phyloP scores from a whole-genome alignment of 768 basidiomycete species.

The Xerocomellus chrysenteron region DNA sequence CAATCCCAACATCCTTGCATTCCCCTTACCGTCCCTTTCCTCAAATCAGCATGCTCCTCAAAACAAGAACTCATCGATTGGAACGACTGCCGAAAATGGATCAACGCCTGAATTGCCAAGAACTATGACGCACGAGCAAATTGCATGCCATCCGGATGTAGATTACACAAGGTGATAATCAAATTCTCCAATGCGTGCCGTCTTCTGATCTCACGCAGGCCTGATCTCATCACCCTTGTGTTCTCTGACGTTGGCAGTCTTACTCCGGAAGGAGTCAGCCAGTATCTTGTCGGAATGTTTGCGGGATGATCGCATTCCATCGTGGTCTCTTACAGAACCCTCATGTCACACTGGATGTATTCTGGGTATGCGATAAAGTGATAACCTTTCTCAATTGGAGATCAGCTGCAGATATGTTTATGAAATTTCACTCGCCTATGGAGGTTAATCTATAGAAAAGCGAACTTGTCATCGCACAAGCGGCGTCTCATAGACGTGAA shows the following conservation, averaged over 20 bases:
- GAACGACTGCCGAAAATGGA: conserved; percentile 1
- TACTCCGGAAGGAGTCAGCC: conserved; percentile 91
- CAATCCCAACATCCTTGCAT: conserved; percentile 70
- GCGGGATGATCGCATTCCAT: conserved; percentile 50
- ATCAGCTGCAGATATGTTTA: conserved; percentile 21
- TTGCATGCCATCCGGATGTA: conserved; percentile 80
- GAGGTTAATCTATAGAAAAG: conserved; percentile 15
- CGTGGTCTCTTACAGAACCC: conserved; percentile 1
- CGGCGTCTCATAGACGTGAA: conserved; percentile 14
- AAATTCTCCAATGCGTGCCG: conserved; percentile 9
- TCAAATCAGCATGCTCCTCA: conserved; percentile 1
- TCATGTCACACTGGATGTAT: conserved; percentile 5
- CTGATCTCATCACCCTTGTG: conserved; percentile 91
- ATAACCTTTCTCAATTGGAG: conserved; percentile 33
- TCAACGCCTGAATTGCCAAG: conserved; percentile 9
- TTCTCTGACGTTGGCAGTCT: conserved; percentile 93
- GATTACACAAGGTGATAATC: conserved; percentile 83
- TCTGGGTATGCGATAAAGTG: conserved; percentile 30
- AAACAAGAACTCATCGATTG: conserved; percentile 2
- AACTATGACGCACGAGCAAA: conserved; percentile 77
- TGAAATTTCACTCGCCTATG: conserved; percentile 11
- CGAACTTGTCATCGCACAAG: conserved; percentile 6
- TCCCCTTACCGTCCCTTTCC: conserved; percentile 44
- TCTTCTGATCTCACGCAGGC: conserved; percentile 47
- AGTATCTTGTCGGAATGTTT: conserved; percentile 95